Evolutionary conservation across 2,329 filamentous ascomycete species (phyloP).

Genomic region (Hymenotorrendiella dingleyae): DNA sequence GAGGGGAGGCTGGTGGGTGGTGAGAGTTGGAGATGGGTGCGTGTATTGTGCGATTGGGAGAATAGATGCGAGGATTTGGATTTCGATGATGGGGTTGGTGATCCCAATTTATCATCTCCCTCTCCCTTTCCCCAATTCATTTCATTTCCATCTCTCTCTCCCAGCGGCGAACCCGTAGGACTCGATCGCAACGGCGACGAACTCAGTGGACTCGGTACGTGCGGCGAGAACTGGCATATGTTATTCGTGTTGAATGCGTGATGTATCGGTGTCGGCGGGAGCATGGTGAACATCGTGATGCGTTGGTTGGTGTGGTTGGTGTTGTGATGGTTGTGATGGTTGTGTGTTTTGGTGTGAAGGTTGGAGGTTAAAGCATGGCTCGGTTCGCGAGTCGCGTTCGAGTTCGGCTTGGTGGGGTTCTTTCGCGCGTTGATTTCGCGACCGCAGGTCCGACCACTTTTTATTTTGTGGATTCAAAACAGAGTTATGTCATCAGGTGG

Average conservation of each 20-base stretch:
- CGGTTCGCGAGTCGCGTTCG: no score
- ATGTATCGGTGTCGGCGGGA: conserved; percentile 16
- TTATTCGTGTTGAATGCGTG: conserved; percentile 10
- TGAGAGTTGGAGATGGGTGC: not conserved
- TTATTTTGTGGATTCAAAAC: no score
- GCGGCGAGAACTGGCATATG: conserved; percentile 29
- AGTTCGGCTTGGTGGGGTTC: no score
- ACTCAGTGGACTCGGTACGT: conserved; percentile 50
- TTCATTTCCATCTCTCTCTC: conserved; percentile 39
- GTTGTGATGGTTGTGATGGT: not conserved
- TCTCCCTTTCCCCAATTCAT: no score
- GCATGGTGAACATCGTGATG: conserved; percentile 25
- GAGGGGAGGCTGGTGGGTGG: conserved; percentile 4
- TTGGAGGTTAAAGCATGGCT: not conserved
- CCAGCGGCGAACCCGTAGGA: conserved; percentile 39
- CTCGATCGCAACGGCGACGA: conserved; percentile 53
- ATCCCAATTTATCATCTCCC: conserved; percentile 25
- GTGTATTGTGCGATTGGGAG: conserved; percentile 4
- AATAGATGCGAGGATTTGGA: not conserved
- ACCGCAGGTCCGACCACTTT: no score
- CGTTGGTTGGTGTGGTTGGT: not conserved
- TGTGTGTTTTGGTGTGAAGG: conserved; percentile 1
- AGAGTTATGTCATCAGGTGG: no score
- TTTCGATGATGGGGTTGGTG: conserved; percentile 13
- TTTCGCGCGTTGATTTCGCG: no score